Evolutionary conservation across 306 rosid genomes (phyloP), one percentile per base, ranked within the genome.

Genomic region (Quercus mongolica): DNA sequence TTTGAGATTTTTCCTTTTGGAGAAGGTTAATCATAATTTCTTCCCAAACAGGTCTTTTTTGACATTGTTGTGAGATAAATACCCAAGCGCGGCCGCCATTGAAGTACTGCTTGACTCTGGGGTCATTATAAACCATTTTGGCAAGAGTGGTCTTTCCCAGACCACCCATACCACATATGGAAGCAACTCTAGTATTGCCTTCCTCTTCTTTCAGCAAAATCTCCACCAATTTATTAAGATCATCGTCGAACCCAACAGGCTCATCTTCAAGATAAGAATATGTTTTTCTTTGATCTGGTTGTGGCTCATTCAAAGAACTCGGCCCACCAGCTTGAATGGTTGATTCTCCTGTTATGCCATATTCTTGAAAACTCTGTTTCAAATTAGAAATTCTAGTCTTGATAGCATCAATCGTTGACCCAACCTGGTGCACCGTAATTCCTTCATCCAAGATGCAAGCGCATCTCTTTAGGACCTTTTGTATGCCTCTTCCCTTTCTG

Each of bases 401-500:
- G 25, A 86, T 80, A 1, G 5, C 73, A 55, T 76, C 82, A 74
- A 86, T 86, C 51, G 75, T 71, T 41, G 77, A 83, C 20, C 88
- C 86, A 28, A 84, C 56, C 2, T 54, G 64, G 20, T 79, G 79
- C 18, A 57, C 61, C 38, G 76, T 83, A 23, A 85, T 71, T 28
- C 74, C 68, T 19, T 33, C 18, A 61, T 21, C 74, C 41, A 81
- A 65, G 38, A 79, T 21, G 20, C 33, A 56, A 78, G 73, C 71
- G 80, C 12, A 81, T 75, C 79, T 85, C 68, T 51, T 86, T 75
- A 83, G 68, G 26, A 58, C 58, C 85, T 73, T 75, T 4, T 49
- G 35, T 6, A 21, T 33, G 77, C 84, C 80, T 28, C 71, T 41
- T 41, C 58, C 68, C 31, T 76, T 77, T 82, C 82, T 82, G 31